Base-by-base conservation (phyloP, 2,329 filamentous ascomycete species). In the Drechslerella coelobrocha region DNA sequence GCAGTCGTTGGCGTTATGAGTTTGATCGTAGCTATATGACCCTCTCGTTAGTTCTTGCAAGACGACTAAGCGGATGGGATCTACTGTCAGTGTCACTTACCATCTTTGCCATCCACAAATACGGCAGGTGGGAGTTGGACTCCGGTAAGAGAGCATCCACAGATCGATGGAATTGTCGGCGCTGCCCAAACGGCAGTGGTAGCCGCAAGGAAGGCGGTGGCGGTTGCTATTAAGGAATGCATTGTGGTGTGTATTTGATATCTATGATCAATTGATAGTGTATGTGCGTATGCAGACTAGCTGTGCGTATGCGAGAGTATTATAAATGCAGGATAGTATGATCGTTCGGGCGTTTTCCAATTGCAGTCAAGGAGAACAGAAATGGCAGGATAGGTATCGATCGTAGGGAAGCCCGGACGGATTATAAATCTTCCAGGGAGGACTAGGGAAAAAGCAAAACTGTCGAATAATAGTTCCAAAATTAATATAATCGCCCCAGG, bases 401-500 rank as follows among this genome's bases (percentile, higher is more conserved):
- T 24, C 14, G 14, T 2, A 34, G 51, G 54, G 53, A 53, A 62
- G 31, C 29, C 59, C 26, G 51, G 47, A 17, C 26, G 37, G 48
- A 37, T 56, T 68, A 56, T 61, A 51, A 55, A 51, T 27, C 10
- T 23, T 27, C 17, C 2, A 21, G 21, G n/a, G 14, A 51, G n/a
- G 5, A 51, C 26, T 57, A 52, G 31, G 12, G 8, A 29, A 21
- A 48, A 54, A 55, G 48, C 54, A 62, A 26, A 39, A 54, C 53
- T 51, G 63, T 62, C 50, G 50, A 50, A 48, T 51, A 31, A 21
- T 41, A 34, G 34, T 53, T 45, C 56, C 56, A 31, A 57, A 57
- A 69, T 48, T 34, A 41, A 19, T 55, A 55, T 39, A 56, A 50
- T 53, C 59, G 50, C 59, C 53, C 50, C 62, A 39, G 66, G 57